Evolutionary conservation across 164 flowering plant genomes (phyloP).

Genomic region (Annona squamosa): DNA sequence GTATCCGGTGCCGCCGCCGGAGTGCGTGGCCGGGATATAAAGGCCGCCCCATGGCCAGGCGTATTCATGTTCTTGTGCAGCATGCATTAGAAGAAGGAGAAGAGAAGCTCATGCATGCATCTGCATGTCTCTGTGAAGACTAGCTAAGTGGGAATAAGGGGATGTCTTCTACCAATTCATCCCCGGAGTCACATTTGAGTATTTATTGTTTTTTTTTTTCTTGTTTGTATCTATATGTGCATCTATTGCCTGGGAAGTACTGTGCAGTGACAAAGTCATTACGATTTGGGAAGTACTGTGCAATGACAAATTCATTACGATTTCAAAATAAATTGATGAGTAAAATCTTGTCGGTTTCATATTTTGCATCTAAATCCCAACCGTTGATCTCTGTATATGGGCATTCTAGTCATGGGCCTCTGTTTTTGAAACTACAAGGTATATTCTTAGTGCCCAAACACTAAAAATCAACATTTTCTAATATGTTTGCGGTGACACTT

Average conservation of each 20-base stretch:
- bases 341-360: too few species aligned
- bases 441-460: too few species aligned
- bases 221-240: not conserved
- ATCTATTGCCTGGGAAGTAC: not conserved
- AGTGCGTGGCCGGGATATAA: slow-evolving; percentile 65
- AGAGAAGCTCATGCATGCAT: not conserved
- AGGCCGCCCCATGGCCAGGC: not conserved
- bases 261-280: not conserved
- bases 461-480: too few species aligned
- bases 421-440: too few species aligned
- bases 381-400: too few species aligned
- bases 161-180: not conserved
- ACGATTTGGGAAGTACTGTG: not conserved
- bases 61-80: too few species aligned
- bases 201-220: not conserved
- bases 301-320: not conserved
- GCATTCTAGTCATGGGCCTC: too few species aligned
- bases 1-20: slow-evolving; percentile 62
- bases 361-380: too few species aligned
- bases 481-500: too few species aligned
- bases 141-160: not conserved
- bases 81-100: not conserved
- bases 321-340: not conserved
- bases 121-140: not conserved
- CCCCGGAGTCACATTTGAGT: not conserved